phyloP scores from a whole-genome alignment of 805 yeast genomes.

The Pichia cephalocereana region DNA sequence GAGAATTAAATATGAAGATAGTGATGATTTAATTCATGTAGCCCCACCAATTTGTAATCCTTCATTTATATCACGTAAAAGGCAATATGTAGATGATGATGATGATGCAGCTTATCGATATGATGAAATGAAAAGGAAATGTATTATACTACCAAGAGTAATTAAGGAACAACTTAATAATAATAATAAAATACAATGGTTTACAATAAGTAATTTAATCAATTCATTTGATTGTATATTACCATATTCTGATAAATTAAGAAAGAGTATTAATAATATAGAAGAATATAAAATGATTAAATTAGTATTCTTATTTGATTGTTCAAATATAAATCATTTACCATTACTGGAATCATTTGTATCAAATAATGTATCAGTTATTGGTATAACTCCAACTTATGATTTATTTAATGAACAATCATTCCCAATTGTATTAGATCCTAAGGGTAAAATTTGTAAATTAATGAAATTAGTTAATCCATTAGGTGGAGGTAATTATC shows the following conservation, averaged over 20 bases:
- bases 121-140: neutral
- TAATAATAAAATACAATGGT: constrained; percentile 1
- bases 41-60: neutral
- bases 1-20: neutral
- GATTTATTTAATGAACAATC: constrained; percentile 7
- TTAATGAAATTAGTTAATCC: constrained; percentile 22
- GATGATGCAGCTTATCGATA: neutral
- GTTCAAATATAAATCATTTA: neutral
- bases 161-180: constrained; percentile 3
- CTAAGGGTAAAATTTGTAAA: constrained; percentile 19
- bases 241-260: neutral
- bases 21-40: neutral
- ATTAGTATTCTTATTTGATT: constrained; percentile 3
- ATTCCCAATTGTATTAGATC: constrained; percentile 24
- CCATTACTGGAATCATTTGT: constrained; percentile 1
- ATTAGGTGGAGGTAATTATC: constrained; percentile 28
- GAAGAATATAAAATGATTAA: neutral
- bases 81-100: neutral
- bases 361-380: constrained; percentile 3
- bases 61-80: neutral
- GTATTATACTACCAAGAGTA: neutral
- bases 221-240: neutral
- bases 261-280: neutral
- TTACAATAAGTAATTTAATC: neutral
- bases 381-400: constrained; percentile 19